A percentile compares a stretch with the other conserved stretches of the same genome.
Conservation (phyloP, 495 filamentous ascomycete species). For the Tuber calosporum region DNA sequence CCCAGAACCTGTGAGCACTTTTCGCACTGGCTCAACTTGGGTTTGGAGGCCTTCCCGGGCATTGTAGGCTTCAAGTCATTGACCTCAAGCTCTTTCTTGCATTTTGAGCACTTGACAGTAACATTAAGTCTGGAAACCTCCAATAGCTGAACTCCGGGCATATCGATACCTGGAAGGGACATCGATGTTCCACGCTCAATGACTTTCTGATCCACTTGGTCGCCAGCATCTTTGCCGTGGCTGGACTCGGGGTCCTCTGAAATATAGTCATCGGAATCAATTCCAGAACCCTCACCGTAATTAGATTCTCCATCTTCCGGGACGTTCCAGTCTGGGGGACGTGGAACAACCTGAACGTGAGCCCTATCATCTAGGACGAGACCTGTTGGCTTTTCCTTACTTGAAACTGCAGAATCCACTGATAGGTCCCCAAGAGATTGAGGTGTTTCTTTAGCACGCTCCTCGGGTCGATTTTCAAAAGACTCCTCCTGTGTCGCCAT, state of each 20-base stretch:
- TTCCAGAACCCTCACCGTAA: conserved; percentile 44
- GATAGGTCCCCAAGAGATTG: conserved; percentile 8
- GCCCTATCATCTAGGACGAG: conserved; percentile 44
- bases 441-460: conserved; percentile 20
- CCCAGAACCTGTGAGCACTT: conserved; percentile 67
- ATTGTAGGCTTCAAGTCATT: conserved; percentile 53
- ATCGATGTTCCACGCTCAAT: conserved; percentile 64
- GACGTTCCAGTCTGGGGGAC: conserved; percentile 73
- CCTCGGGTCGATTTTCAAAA: neutral
- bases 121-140: conserved; percentile 63
- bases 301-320: conserved; percentile 42
- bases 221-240: conserved; percentile 46
- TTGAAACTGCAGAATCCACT: conserved; percentile 31
- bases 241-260: conserved; percentile 47
- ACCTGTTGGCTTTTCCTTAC: neutral
- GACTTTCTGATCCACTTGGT: conserved; percentile 39
- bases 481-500: conserved; percentile 48
- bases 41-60: conserved; percentile 38
- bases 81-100: conserved; percentile 69
- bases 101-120: conserved; percentile 74
- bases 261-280: conserved; percentile 47
- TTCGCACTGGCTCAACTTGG: conserved; percentile 54
- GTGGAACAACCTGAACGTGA: conserved; percentile 69
- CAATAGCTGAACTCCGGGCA: conserved; percentile 74
- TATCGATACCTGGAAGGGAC: conserved; percentile 73